Evolutionary conservation across 2,329 filamentous ascomycete genomes (phyloP).

Genomic region (Scortechinia acanthostroma): DNA sequence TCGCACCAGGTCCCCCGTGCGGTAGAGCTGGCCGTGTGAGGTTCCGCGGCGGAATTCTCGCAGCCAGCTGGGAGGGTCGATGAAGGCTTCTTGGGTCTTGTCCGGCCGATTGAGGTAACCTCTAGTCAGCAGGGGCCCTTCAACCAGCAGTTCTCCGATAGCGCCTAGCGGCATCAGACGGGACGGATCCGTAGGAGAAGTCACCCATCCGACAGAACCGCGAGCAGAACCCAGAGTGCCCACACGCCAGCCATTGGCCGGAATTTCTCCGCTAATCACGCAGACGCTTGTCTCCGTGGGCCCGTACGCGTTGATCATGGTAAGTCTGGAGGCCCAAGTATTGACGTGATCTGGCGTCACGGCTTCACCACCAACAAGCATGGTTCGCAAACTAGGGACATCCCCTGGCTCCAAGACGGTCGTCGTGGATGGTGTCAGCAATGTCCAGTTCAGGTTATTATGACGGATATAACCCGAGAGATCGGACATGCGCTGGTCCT

Average conservation of each 20-base stretch:
- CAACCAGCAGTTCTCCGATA: neutral
- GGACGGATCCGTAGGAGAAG: neutral
- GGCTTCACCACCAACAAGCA: neutral
- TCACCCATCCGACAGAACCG: neutral
- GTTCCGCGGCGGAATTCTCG: slow-evolving; percentile 8
- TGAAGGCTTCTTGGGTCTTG: neutral
- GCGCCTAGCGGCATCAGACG: neutral
- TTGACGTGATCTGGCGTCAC: neutral
- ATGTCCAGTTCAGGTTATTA: slow-evolving; percentile 4
- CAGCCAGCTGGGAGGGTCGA: neutral
- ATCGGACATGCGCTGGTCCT: slow-evolving; percentile 3
- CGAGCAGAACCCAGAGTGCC: neutral
- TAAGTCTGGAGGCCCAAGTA: neutral
- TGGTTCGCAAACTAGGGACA: slow-evolving; percentile 2
- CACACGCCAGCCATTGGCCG: too few relatives aligned
- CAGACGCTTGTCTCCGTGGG: neutral
- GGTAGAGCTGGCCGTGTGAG: slow-evolving; percentile 15
- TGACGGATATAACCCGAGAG: slow-evolving; percentile 5
- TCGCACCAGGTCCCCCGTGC: slow-evolving; percentile 1
- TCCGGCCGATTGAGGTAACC: neutral
- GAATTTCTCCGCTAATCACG: too few relatives aligned
- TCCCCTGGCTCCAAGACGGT: slow-evolving; percentile 4
- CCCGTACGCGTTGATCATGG: neutral
- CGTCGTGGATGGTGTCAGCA: slow-evolving; percentile 5
- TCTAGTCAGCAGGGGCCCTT: neutral